These are phyloP conservation scores for Exserohilum turcica DNA, from an alignment of 2,329 filamentous ascomycete species.

Conservation along the genomic window DNA sequence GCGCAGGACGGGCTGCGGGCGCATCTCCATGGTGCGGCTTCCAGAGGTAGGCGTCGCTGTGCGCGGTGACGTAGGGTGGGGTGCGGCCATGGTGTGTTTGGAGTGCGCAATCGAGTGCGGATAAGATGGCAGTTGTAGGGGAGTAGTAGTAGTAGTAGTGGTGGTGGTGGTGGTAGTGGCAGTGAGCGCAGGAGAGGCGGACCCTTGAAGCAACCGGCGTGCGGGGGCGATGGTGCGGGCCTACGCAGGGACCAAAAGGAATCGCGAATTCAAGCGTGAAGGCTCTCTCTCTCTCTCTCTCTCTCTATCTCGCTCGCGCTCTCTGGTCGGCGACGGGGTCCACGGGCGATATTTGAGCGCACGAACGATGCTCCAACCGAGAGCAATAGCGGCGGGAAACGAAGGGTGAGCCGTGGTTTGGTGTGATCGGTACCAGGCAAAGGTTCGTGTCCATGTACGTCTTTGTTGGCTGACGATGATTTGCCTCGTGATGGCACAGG, in stretches of 20 bases:
- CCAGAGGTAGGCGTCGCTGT: constrained; percentile 26
- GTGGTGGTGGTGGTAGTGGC: constrained; percentile 63
- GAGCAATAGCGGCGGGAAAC: constrained; percentile 9
- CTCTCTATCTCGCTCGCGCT: too few relatives aligned
- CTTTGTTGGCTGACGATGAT: constrained; percentile 46
- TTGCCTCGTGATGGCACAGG: constrained; percentile 23
- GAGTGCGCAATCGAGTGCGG: constrained; percentile 67
- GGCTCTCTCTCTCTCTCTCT: too few relatives aligned
- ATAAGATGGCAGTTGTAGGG: too few relatives aligned
- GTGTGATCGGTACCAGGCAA: constrained; percentile 15
- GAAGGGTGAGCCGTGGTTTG: constrained; percentile 25
- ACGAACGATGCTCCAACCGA: constrained; percentile 13
- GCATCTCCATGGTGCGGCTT: constrained; percentile 33
- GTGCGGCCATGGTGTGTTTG: constrained; percentile 27
- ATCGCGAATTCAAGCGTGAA: constrained; percentile 12
- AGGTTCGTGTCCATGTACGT: constrained; percentile 38
- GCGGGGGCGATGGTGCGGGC: constrained; percentile 16
- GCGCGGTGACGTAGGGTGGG: constrained; percentile 24
- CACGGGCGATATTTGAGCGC: constrained; percentile 6
- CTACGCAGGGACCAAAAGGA: constrained; percentile 22
- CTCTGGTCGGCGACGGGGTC: constrained; percentile 7
- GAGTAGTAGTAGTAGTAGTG: background rate
- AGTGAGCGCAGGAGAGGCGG: constrained; percentile 67
- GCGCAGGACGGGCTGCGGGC: constrained; percentile 40
- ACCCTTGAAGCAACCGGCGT: constrained; percentile 21